Evolutionary conservation across 139 green algal genomes (phyloP).

Genomic region (Ulvella scutata): DNA sequence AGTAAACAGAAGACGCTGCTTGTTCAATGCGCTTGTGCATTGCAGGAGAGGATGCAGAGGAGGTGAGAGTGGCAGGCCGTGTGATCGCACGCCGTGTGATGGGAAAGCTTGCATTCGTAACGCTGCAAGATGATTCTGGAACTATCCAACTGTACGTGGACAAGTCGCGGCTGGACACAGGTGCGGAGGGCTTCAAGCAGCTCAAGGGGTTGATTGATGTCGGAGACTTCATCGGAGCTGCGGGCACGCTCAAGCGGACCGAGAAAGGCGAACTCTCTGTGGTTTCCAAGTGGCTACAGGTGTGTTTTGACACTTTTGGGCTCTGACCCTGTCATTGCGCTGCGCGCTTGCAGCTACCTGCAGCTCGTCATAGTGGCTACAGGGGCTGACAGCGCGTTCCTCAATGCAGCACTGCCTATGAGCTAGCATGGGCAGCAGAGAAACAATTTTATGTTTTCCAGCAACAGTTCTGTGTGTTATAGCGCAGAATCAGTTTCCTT

Average conservation of each 20-base stretch:
- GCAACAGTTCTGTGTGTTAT: no score
- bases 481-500: no score
- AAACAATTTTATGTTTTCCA: no score
- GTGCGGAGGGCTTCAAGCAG: conserved; percentile 35
- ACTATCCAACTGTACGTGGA: conserved; percentile 78
- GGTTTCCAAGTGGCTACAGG: conserved; percentile 29
- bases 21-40: neutral
- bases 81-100: conserved; percentile 80
- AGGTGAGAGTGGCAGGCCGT: conserved; percentile 71
- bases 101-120: conserved; percentile 94
- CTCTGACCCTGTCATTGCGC: neutral
- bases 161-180: conserved; percentile 40
- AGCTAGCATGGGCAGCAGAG: no score
- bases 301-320: conserved; percentile 8
- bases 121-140: conserved; percentile 66
- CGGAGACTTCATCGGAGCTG: conserved; percentile 77
- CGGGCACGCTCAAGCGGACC: conserved; percentile 64
- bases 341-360: neutral
- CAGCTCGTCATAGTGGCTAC: neutral
- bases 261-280: conserved; percentile 89
- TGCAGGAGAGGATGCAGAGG: neutral
- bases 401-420: neutral
- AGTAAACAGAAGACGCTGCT: no score
- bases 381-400: neutral
- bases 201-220: conserved; percentile 75